Percentiles rank a stretch among this genome's conserved stretches.
Conservation (phyloP, 345 rosid genomes). For the Theobroma cacao region DNA sequence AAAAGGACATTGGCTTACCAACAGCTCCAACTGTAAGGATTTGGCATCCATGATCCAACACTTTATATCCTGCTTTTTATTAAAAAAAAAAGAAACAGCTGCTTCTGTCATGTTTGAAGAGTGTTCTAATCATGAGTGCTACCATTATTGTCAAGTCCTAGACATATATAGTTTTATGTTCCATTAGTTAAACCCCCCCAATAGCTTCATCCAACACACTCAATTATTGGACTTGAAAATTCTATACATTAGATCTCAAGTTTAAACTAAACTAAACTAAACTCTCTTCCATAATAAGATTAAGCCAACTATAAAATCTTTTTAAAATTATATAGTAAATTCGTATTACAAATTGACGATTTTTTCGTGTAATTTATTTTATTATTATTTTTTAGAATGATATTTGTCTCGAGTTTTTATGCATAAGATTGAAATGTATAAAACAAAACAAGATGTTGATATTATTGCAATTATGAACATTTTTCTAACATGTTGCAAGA, state of each 20-base stretch:
- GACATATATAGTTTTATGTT: background rate
- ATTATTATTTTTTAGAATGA: no score
- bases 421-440: background rate
- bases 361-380: no score
- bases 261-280: background rate
- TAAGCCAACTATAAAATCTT: background rate
- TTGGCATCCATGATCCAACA: conserved; percentile 5
- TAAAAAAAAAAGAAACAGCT: background rate
- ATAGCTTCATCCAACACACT: background rate
- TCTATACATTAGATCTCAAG: background rate
- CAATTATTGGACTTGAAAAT: background rate
- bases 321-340: no score
- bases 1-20: background rate
- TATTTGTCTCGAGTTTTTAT: no score
- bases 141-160: background rate
- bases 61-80: background rate
- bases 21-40: conserved; percentile 8
- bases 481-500: background rate
- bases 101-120: conserved; percentile 1
- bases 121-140: background rate
- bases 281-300: background rate
- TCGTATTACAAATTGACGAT: no score
- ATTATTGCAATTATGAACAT: background rate
- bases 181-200: background rate
- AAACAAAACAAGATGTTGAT: background rate